A percentile compares a stretch with the other conserved stretches of the same genome.
phyloP scores from a whole-genome alignment of 345 rosid genomes.

The Gossypium sturtianum region DNA sequence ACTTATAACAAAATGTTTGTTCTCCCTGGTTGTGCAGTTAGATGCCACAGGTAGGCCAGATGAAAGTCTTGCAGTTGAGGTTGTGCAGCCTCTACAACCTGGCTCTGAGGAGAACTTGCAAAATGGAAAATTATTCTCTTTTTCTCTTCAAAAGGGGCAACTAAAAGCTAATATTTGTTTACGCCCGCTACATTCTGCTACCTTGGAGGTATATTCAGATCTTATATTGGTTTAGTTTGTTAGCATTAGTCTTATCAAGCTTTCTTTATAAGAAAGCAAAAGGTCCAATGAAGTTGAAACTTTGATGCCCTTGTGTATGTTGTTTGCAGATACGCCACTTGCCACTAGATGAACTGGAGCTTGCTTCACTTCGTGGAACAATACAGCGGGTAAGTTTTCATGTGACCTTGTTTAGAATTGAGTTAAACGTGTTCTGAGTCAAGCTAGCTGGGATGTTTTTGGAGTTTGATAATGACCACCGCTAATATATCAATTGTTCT shows the following conservation, averaged over 20 bases:
- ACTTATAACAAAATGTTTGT: constrained; percentile 12
- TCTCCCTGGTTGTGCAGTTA: constrained; percentile 49
- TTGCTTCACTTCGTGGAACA: constrained; percentile 91
- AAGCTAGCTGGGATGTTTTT: not conserved
- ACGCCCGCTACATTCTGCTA: constrained; percentile 74
- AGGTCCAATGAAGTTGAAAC: constrained; percentile 2
- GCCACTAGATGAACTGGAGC: constrained; percentile 94
- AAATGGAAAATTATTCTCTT: constrained; percentile 66
- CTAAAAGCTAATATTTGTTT: constrained; percentile 70
- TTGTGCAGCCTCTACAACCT: constrained; percentile 58
- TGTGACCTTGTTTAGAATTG: not conserved
- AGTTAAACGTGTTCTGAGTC: not conserved
- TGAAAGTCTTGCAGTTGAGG: constrained; percentile 80
- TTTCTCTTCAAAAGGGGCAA: constrained; percentile 90
- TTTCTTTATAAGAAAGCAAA: not conserved
- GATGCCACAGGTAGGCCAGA: constrained; percentile 88
- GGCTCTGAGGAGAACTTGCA: constrained; percentile 46
- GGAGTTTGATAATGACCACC: not conserved
- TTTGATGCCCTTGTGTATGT: constrained; percentile 13
- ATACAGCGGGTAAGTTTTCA: constrained; percentile 62
- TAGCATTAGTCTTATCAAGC: not conserved
- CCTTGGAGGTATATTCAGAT: constrained; percentile 64
- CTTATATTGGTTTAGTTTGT: constrained; percentile 13
- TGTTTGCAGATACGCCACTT: constrained; percentile 70
- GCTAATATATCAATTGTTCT: not conserved